phyloP scores from a whole-genome alignment of 805 yeast species.

The Metschnikowia borealis region DNA sequence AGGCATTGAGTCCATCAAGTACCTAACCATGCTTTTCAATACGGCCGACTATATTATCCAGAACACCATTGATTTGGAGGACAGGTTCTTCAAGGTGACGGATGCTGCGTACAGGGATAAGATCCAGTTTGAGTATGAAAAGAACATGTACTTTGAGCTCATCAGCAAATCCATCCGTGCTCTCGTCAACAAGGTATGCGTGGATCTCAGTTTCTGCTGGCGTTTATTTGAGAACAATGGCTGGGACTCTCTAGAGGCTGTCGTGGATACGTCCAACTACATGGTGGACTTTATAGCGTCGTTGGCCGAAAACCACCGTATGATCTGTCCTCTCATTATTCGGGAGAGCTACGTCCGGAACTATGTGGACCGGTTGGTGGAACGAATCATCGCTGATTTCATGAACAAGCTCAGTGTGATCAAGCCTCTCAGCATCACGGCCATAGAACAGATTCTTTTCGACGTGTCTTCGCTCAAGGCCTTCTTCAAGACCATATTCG shows the following conservation, averaged over 20 bases:
- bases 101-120: constrained; percentile 33
- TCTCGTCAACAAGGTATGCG: constrained; percentile 54
- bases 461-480: constrained; percentile 67
- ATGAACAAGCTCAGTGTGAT: constrained; percentile 54
- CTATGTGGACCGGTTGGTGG: constrained; percentile 73
- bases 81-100: constrained; percentile 44
- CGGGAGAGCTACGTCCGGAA: constrained; percentile 70
- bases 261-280: constrained; percentile 70
- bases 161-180: constrained; percentile 55
- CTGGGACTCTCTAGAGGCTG: constrained; percentile 64
- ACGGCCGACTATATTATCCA: constrained; percentile 87
- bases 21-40: constrained; percentile 69
- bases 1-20: constrained; percentile 58
- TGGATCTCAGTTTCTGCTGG: constrained; percentile 70
- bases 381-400: constrained; percentile 53
- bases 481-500: constrained; percentile 45
- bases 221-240: constrained; percentile 72
- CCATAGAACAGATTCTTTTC: constrained; percentile 67
- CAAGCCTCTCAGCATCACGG: constrained; percentile 58
- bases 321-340: constrained; percentile 55
- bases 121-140: constrained; percentile 53
- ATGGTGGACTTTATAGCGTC: constrained; percentile 53
- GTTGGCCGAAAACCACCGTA: constrained; percentile 41
- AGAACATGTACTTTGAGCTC: constrained; percentile 52
- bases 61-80: constrained; percentile 75